phyloP scores from a whole-genome alignment of 2,329 filamentous ascomycete species.

The Pochonia chlamydosporia region DNA sequence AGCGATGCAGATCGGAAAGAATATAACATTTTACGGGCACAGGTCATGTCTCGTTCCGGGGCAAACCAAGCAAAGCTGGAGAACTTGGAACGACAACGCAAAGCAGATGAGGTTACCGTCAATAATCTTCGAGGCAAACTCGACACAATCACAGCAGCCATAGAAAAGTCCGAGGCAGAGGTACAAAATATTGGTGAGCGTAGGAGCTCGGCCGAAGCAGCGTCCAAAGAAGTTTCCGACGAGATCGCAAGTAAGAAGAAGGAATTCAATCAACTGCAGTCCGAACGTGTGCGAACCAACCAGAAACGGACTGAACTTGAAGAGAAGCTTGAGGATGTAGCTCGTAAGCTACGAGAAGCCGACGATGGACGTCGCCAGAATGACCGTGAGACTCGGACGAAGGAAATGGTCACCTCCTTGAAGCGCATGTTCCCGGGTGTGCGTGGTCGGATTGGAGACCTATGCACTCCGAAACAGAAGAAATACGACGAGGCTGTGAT shows the following conservation, averaged over 20 bases:
- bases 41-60: slow-evolving; percentile 78
- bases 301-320: slow-evolving; percentile 84
- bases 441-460: slow-evolving; percentile 79
- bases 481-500: slow-evolving; percentile 93
- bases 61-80: slow-evolving; percentile 77
- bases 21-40: slow-evolving; percentile 76
- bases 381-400: slow-evolving; percentile 70
- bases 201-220: slow-evolving; percentile 54
- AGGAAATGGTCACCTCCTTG: slow-evolving; percentile 77
- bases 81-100: slow-evolving; percentile 80
- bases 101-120: slow-evolving; percentile 85
- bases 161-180: slow-evolving; percentile 70
- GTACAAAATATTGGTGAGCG: slow-evolving; percentile 63
- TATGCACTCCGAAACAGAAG: slow-evolving; percentile 95
- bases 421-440: slow-evolving; percentile 92
- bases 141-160: slow-evolving; percentile 67
- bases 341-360: slow-evolving; percentile 76
- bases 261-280: slow-evolving; percentile 78
- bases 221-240: slow-evolving; percentile 61
- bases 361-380: slow-evolving; percentile 82
- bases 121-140: slow-evolving; percentile 86
- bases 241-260: slow-evolving; percentile 89
- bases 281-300: slow-evolving; percentile 73
- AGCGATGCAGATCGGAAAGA: slow-evolving; percentile 83
- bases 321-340: slow-evolving; percentile 79